Conservation (phyloP, 23 red algal species). For the Gracilaria domingensis region DNA sequence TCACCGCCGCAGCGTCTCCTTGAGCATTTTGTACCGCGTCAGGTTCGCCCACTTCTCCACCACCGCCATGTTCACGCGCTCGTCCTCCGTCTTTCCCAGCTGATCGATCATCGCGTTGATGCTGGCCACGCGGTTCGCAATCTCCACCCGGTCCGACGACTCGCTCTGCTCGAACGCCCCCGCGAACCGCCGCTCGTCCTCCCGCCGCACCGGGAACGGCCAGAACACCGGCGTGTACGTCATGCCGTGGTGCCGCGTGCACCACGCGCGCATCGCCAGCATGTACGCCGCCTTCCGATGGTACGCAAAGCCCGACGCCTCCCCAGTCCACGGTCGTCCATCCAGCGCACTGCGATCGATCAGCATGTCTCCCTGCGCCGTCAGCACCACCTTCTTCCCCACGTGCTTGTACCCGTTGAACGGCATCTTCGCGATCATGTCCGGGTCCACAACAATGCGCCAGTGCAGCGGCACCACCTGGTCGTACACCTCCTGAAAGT, state of each 20-base stretch:
- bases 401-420: slow-evolving; percentile 72
- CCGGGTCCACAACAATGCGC: slow-evolving; percentile 79
- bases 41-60: slow-evolving; percentile 72
- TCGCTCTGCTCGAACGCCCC: slow-evolving; percentile 48
- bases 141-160: not conserved
- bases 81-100: slow-evolving; percentile 46
- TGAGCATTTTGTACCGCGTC: slow-evolving; percentile 41
- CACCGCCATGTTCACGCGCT: slow-evolving; percentile 57
- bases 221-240: slow-evolving; percentile 73
- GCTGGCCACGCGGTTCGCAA: slow-evolving; percentile 20
- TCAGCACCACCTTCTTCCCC: slow-evolving; percentile 87
- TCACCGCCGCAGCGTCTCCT: slow-evolving; percentile 26
- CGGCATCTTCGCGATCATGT: slow-evolving; percentile 80
- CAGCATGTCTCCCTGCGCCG: slow-evolving; percentile 75
- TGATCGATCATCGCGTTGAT: slow-evolving; percentile 79
- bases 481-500: slow-evolving; percentile 73
- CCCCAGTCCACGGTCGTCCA: slow-evolving; percentile 53
- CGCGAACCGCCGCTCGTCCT: slow-evolving; percentile 69
- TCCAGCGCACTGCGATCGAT: slow-evolving; percentile 75
- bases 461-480: slow-evolving; percentile 77
- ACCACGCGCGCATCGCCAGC: slow-evolving; percentile 83
- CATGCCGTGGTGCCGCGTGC: slow-evolving; percentile 78
- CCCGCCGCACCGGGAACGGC: slow-evolving; percentile 68
- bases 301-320: slow-evolving; percentile 69
- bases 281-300: slow-evolving; percentile 86